A percentile compares a stretch with the other conserved stretches of the same genome.
These are phyloP conservation scores for Dillenia turbinata DNA, from an alignment of 164 flowering plant species.

Conservation along the genomic window DNA sequence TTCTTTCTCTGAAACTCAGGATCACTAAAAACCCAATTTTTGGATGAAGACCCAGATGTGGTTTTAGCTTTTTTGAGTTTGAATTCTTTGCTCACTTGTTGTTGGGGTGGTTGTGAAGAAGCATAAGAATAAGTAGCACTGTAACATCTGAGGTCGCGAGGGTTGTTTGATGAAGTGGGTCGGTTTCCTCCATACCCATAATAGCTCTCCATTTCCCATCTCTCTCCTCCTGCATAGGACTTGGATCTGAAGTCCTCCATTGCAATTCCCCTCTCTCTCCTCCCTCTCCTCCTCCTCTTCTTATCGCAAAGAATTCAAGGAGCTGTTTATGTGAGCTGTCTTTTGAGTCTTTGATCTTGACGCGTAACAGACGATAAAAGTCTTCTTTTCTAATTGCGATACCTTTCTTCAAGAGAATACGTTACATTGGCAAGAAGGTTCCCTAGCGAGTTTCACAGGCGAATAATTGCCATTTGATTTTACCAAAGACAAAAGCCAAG, in stretches of 20 bases:
- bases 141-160: slow-evolving; percentile 28
- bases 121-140: slow-evolving; percentile 27
- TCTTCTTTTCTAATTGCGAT: no score
- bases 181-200: slow-evolving; percentile 14
- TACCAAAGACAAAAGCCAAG: no score
- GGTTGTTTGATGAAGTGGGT: slow-evolving; percentile 7
- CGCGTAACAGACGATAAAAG: no score
- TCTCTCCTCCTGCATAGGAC: slow-evolving; percentile 31
- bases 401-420: no score
- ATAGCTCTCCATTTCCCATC: slow-evolving; percentile 32
- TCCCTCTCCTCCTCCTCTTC: no score
- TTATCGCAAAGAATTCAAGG: no score
- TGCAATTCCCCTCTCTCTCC: no score
- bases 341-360: no score
- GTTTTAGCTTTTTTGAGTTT: slow-evolving; percentile 35
- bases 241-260: slow-evolving; percentile 61
- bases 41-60: slow-evolving; percentile 23
- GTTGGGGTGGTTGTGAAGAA: slow-evolving; percentile 6
- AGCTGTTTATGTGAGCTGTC: no score
- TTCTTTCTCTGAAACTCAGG: slow-evolving; percentile 60
- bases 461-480: no score
- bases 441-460: no score
- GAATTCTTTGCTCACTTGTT: slow-evolving; percentile 24
- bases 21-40: slow-evolving; percentile 31
- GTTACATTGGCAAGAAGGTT: no score